Evolutionary conservation across 2,329 filamentous ascomycete genomes (phyloP).

Genomic region (Microcyclospora tardicrescens): DNA sequence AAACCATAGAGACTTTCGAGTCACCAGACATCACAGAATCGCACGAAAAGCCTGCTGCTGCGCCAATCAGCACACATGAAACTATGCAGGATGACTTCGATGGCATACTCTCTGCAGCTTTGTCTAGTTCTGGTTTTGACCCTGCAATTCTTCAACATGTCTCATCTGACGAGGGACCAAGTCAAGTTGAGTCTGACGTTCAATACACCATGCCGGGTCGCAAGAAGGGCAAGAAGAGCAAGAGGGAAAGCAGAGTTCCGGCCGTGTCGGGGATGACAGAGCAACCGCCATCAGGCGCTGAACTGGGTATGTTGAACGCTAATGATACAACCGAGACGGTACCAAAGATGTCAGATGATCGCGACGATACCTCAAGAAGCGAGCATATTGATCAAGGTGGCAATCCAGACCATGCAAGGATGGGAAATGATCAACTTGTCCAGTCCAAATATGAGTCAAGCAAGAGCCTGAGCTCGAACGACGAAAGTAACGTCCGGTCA

Average conservation of each 20-base stretch:
- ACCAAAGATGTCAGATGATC: too few relatives aligned
- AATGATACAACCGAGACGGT: too few relatives aligned
- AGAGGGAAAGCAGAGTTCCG: conserved; percentile 19
- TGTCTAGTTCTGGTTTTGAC: conserved; percentile 23
- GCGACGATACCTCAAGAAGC: too few relatives aligned
- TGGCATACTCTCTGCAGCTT: conserved; percentile 23
- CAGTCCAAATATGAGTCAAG: too few relatives aligned
- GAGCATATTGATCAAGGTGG: too few relatives aligned
- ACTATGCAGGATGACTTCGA: conserved; percentile 19
- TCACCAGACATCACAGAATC: background rate
- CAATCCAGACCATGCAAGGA: too few relatives aligned
- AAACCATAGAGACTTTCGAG: background rate
- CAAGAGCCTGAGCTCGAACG: too few relatives aligned
- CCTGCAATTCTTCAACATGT: conserved; percentile 22
- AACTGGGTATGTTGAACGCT: too few relatives aligned
- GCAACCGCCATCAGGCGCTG: too few relatives aligned
- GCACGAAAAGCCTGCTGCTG: background rate
- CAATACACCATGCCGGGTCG: conserved; percentile 26
- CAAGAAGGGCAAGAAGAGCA: conserved; percentile 35
- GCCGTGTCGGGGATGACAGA: too few relatives aligned
- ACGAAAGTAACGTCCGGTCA: too few relatives aligned
- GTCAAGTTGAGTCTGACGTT: conserved; percentile 18
- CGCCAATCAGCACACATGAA: background rate
- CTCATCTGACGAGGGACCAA: conserved; percentile 7
- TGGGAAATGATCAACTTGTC: too few relatives aligned